phyloP scores from a whole-genome alignment of 1,284 basidiomycete genomes.

The Puccinia horiana region DNA sequence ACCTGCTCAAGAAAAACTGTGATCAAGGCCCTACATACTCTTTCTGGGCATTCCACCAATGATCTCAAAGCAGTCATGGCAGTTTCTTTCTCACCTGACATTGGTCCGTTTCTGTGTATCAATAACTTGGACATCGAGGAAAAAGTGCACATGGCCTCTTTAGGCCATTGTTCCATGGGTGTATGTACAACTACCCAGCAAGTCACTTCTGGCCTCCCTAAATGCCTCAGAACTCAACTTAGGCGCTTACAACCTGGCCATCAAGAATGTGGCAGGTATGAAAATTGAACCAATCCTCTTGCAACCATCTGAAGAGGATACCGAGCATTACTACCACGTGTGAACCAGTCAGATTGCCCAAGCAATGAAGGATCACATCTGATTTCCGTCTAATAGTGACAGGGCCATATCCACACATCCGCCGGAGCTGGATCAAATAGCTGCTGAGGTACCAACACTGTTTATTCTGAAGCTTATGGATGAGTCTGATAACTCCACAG shows the following conservation, averaged over 20 bases:
- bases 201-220: background rate
- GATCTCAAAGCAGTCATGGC: background rate
- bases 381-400: background rate
- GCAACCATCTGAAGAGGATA: background rate
- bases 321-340: background rate
- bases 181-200: background rate
- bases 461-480: background rate
- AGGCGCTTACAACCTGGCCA: background rate
- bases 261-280: background rate
- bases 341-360: background rate
- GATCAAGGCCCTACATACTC: background rate
- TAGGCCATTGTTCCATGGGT: background rate
- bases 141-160: background rate
- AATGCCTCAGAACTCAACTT: background rate
- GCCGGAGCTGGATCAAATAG: background rate
- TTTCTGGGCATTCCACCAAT: background rate
- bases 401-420: background rate
- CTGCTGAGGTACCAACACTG: background rate
- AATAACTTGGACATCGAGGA: slow-evolving; percentile 6
- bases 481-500: background rate
- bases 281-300: background rate
- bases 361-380: background rate
- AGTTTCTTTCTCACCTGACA: background rate
- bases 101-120: background rate
- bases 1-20: background rate